phyloP scores from a whole-genome alignment of 2,329 filamentous ascomycete genomes.

The Aspergillus intermedius region DNA sequence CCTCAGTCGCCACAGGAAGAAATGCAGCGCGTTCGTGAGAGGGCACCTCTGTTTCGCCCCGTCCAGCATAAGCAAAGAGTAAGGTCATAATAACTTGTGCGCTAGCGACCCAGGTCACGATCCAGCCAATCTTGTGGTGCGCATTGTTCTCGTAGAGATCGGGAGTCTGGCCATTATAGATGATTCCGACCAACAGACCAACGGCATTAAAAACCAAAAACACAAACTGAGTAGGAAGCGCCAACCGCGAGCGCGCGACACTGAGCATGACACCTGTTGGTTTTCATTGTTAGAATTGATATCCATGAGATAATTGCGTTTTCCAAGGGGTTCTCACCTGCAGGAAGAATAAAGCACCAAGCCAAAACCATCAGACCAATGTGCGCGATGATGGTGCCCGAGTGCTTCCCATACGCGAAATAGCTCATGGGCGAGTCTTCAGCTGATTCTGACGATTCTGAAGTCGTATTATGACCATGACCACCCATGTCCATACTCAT shows the following conservation, averaged over 20 bases:
- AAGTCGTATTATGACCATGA: constrained; percentile 7
- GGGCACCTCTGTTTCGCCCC: constrained; percentile 28
- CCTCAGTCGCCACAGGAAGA: constrained; percentile 55
- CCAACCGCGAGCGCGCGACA: constrained; percentile 68
- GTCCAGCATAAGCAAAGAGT: constrained; percentile 54
- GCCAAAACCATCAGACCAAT: constrained; percentile 62
- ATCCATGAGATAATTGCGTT: constrained; percentile 11
- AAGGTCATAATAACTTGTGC: constrained; percentile 65
- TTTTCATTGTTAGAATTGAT: constrained; percentile 3
- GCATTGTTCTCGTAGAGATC: constrained; percentile 81
- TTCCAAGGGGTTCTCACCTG: constrained; percentile 48
- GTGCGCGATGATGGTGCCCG: constrained; percentile 57
- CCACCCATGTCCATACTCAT: constrained; percentile 23
- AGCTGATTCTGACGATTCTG: constrained; percentile 11
- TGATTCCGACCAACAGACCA: constrained; percentile 57
- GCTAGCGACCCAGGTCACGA: constrained; percentile 63
- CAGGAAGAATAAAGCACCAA: constrained; percentile 67
- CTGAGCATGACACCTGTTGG: constrained; percentile 74
- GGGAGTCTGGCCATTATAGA: constrained; percentile 76
- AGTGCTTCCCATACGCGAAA: constrained; percentile 36
- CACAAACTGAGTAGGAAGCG: constrained; percentile 60
- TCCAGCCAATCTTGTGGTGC: constrained; percentile 86
- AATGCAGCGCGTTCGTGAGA: constrained; percentile 52
- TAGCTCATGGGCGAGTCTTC: constrained; percentile 37
- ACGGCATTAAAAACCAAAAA: constrained; percentile 60